A percentile compares a stretch with the other conserved stretches of the same genome.
phyloP scores from a whole-genome alignment of 176 grass and related monocot genomes.

The Carex parvula region DNA sequence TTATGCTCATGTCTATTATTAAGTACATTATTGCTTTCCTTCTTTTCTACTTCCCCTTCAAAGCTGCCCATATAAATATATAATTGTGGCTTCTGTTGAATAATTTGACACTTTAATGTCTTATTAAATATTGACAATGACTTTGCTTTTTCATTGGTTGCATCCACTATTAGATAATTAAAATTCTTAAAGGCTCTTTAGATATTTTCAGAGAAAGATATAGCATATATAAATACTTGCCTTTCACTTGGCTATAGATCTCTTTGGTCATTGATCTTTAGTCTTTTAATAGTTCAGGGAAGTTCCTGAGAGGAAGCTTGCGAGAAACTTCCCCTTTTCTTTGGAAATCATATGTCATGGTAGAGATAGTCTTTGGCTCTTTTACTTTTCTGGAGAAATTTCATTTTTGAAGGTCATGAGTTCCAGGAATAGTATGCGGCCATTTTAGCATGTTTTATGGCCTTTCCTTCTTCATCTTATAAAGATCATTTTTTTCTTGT shows the following conservation, averaged over 20 bases:
- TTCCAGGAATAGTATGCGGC: neutral
- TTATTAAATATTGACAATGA: neutral
- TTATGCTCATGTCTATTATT: neutral
- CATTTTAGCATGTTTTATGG: neutral
- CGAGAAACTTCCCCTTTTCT: neutral
- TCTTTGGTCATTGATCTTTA: neutral
- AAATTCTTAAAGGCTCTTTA: neutral
- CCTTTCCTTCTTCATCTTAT: neutral
- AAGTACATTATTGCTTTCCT: neutral
- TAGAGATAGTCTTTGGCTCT: neutral
- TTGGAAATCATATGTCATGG: neutral
- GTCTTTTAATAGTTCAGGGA: neutral
- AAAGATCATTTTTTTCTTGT: neutral
- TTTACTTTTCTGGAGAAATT: neutral
- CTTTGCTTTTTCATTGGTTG: neutral
- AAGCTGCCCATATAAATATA: neutral
- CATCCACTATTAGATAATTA: neutral
- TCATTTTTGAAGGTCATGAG: neutral
- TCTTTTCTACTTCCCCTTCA: neutral
- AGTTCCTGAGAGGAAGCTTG: neutral
- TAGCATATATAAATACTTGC: neutral
- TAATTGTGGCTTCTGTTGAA: neutral
- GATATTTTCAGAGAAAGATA: conserved; percentile 1
- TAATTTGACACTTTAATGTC: neutral
- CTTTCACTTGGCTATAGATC: neutral